phyloP scores from a whole-genome alignment of 2,329 filamentous ascomycete genomes.

The Orbilia oligospora region DNA sequence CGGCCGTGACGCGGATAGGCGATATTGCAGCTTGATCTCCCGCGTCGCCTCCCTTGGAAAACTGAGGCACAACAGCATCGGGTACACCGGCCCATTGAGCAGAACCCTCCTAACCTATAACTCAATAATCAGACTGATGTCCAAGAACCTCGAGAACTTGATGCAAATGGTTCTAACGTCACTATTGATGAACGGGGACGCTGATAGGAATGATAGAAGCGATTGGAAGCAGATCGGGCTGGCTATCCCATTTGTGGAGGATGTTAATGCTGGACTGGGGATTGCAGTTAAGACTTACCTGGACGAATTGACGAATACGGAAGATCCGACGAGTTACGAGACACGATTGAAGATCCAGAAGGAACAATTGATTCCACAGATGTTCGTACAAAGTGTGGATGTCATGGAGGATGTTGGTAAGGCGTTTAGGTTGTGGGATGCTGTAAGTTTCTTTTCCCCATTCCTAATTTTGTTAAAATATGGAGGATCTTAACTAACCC shows the following conservation, averaged over 20 bases:
- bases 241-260: slow-evolving; percentile 77
- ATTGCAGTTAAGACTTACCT: slow-evolving; percentile 85
- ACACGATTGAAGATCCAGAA: slow-evolving; percentile 72
- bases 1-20: slow-evolving; percentile 79
- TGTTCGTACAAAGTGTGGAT: slow-evolving; percentile 69
- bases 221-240: slow-evolving; percentile 77
- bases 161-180: slow-evolving; percentile 85
- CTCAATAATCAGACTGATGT: slow-evolving; percentile 83
- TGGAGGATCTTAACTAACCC: neutral
- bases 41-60: slow-evolving; percentile 87
- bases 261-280: slow-evolving; percentile 81
- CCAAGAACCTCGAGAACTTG: slow-evolving; percentile 83
- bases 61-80: slow-evolving; percentile 84
- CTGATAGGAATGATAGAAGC: slow-evolving; percentile 75
- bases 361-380: slow-evolving; percentile 72
- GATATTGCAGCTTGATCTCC: slow-evolving; percentile 84
- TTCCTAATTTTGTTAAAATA: neutral
- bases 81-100: slow-evolving; percentile 94
- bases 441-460: slow-evolving; percentile 69
- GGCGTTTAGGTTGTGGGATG: slow-evolving; percentile 77
- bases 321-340: slow-evolving; percentile 70
- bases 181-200: slow-evolving; percentile 85
- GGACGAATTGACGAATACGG: slow-evolving; percentile 77
- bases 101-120: slow-evolving; percentile 89
- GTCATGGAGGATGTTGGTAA: slow-evolving; percentile 73